Base-by-base conservation (phyloP, 345 rosid species). In the Hibiscus syriacus region DNA sequence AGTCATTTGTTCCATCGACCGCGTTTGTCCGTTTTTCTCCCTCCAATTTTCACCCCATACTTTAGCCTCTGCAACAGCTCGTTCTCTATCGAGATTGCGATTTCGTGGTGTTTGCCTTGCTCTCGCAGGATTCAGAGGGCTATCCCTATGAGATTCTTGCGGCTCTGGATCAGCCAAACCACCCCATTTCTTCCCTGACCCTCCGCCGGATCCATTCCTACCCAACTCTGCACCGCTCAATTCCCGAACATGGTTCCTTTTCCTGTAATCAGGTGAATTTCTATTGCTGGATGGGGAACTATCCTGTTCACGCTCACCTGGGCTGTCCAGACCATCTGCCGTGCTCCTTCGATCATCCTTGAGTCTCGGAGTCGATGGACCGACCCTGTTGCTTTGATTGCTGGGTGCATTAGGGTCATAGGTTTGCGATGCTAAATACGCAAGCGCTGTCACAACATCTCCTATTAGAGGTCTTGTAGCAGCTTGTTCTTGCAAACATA, bases 41-140 rank as follows among this genome's bases (percentile, higher is more conserved):
- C 99, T 84, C 98, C 86, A 91, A 73, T 91, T 91, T 81, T 94
- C 97, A 25, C 99, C 99, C 99, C 99, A 94, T 39, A 94, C 96
- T 73, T 91, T 94, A 0, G 99, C 99, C 66, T 84, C 98, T 0
- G 99, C 99, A 13, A 94, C 99, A 4, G 99, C 99, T 5, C 96
- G 82, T 77, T 94, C 95, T 74, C 99, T 86, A 78, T 94, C 97
- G 34, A 91, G 82, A 81, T 85, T 96, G 2, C 95, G 80, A 63
- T 87, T 89, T 75, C 95, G 80, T 19, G 91, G 88, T 34, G 86
- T 78, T 64, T 87, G 90, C 80, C 96, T 87, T 71, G 74, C 72
- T 76, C 95, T 83, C 52, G 86, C 85, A 25, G 76, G 74, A 70
- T 73, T 88, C 50, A 78, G 83, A 0, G 96, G 98, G 77, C 91